Evolutionary conservation across 805 yeast genomes (phyloP).

Genomic region (Hanseniaspora occidentalis): DNA sequence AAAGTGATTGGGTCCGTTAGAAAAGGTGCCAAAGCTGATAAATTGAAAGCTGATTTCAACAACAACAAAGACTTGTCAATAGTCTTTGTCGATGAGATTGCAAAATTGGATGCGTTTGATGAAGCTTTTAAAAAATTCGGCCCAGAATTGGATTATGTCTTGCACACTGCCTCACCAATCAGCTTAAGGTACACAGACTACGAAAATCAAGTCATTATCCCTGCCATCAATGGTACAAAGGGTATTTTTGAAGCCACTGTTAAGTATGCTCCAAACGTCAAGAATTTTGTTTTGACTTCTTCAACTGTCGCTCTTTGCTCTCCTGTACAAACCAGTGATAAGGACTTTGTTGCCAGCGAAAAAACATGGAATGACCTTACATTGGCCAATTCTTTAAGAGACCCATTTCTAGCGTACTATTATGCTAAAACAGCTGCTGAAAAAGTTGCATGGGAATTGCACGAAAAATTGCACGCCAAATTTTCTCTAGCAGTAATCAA

Average conservation of each 20-base stretch:
- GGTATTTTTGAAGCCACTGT: constrained; percentile 34
- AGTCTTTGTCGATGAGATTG: constrained; percentile 26
- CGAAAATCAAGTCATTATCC: constrained; percentile 37
- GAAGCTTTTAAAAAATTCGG: constrained; percentile 28
- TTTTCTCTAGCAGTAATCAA: constrained; percentile 30
- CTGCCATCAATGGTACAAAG: constrained; percentile 45
- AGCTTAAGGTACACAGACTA: constrained; percentile 23
- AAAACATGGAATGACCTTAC: constrained; percentile 21
- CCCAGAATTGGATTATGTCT: constrained; percentile 27
- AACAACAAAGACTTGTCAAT: constrained; percentile 14
- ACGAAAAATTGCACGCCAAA: constrained; percentile 25
- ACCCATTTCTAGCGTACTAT: constrained; percentile 23
- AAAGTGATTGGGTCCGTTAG: constrained; percentile 40
- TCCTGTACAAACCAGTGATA: constrained; percentile 9
- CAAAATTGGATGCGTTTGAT: constrained; percentile 32
- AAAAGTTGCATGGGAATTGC: constrained; percentile 42
- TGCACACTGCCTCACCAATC: constrained; percentile 43
- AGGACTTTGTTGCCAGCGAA: constrained; percentile 14
- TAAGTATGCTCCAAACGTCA: constrained; percentile 31
- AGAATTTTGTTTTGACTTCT: constrained; percentile 42
- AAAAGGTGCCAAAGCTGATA: constrained; percentile 30
- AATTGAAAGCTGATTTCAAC: constrained; percentile 21
- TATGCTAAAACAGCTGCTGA: constrained; percentile 47
- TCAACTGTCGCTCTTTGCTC: constrained; percentile 29
- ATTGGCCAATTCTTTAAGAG: constrained; percentile 9